These are phyloP conservation scores for Petunia hybrid DNA, from an alignment of 305 asterid genomes.

Conservation along the genomic window DNA sequence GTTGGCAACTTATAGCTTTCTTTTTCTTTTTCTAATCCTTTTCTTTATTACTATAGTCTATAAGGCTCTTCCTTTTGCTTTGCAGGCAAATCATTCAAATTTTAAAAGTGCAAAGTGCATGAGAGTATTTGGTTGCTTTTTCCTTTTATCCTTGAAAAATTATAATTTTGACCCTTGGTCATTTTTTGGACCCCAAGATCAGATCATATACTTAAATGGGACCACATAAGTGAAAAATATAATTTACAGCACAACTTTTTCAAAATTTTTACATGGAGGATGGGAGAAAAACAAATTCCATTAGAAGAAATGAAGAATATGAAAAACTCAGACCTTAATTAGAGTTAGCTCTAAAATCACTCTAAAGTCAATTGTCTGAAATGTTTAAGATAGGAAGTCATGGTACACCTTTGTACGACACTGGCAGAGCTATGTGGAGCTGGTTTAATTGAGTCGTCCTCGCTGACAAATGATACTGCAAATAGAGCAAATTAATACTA, in stretches of 20 bases:
- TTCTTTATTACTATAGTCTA: background rate
- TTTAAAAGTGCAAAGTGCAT: conserved; percentile 17
- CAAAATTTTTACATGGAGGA: background rate
- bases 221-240: background rate
- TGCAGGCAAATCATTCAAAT: conserved; percentile 32
- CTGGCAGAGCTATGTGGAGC: too few species aligned
- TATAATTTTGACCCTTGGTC: background rate
- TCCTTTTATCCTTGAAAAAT: background rate
- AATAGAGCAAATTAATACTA: too few species aligned
- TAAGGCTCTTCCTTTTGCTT: conserved; percentile 32
- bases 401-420: too few species aligned
- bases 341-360: too few species aligned
- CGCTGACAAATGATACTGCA: too few species aligned
- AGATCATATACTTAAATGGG: background rate
- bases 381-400: too few species aligned
- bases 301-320: background rate
- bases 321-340: background rate
- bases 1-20: conserved; percentile 51
- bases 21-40: conserved; percentile 37
- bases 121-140: conserved; percentile 2
- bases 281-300: background rate
- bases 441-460: too few species aligned
- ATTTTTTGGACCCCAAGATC: conserved; percentile 20
- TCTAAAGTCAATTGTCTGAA: too few species aligned
- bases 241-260: background rate